Conservation (phyloP, 768 basidiomycete genomes). For the Kwoniella newhampshirensis region DNA sequence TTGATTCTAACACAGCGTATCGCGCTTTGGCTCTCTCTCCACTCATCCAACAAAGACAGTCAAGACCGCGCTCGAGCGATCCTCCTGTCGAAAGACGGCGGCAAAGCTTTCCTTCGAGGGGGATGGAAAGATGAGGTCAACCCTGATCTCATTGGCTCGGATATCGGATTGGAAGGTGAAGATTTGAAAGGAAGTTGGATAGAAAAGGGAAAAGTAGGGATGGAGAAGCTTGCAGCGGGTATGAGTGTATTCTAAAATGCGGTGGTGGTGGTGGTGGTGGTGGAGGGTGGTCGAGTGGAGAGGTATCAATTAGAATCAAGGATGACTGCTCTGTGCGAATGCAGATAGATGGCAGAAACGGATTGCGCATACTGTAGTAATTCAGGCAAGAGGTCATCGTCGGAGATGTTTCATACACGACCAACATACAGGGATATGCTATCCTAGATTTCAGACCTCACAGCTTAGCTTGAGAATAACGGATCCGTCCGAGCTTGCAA, state of each 20-base stretch:
- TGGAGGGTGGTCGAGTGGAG: no score
- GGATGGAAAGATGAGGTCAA: slow-evolving; percentile 45
- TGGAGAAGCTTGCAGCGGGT: slow-evolving; percentile 36
- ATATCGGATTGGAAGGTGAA: slow-evolving; percentile 27
- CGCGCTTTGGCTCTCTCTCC: slow-evolving; percentile 30
- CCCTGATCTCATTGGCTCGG: slow-evolving; percentile 25
- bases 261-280: not conserved
- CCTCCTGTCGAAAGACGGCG: slow-evolving; percentile 35
- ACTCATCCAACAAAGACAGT: slow-evolving; percentile 22
- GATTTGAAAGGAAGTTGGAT: slow-evolving; percentile 26
- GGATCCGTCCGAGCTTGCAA: no score
- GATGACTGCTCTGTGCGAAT: no score
- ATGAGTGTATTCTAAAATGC: slow-evolving; percentile 31
- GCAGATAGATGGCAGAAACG: no score
- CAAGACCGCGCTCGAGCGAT: slow-evolving; percentile 31
- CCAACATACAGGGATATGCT: no score
- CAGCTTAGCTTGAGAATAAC: no score
- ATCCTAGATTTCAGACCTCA: no score
- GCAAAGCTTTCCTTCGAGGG: slow-evolving; percentile 29
- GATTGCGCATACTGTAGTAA: no score
- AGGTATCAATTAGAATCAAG: no score
- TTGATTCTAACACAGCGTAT: slow-evolving; percentile 37
- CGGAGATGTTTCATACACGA: no score
- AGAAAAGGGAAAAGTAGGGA: slow-evolving; percentile 28
- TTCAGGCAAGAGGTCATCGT: no score